Evolutionary conservation across 75 land plant species (phyloP), one percentile per base, ranked within the genome.

Genomic region (Selaginella tamariscina): DNA sequence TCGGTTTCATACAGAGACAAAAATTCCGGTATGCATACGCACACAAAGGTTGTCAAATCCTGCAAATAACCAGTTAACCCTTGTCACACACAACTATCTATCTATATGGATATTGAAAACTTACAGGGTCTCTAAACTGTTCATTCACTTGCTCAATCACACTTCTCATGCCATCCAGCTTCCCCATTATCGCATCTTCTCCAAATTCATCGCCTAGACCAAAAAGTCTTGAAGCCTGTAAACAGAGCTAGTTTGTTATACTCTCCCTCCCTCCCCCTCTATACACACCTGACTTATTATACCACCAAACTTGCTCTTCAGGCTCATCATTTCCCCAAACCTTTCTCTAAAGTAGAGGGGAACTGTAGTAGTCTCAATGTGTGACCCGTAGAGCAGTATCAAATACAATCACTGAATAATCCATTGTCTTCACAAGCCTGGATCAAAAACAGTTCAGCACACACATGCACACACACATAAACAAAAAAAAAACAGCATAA

Each of bases 331-430:
- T 70, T 92, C 1, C 75, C 75, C n/a, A 92, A 72, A 2, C 97
- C 94, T 68, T 92, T 92, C 80, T 92, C 95, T 54, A 92, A 74
- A 2, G 95, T 89, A n/a, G 95, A 79, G 23, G 97, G 97, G 70
- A 92, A 92, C 70, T 92, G 97, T 72, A 92, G 74, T 64, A 92
- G 54, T 28, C 97, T 77, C n/a, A 92, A 77, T 44, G 97, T 92
- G 57, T 92, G 97, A 28, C 97, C 97, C 64, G 97, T 92, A 73
- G 97, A 69, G 97, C 97, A 15, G 97, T 92, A 64, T 92, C 97
- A 73, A 92, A 92, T 31, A 92, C 97, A 27, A 92, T 89, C 2
- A 86, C 90, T 1, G 94, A 83, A 69, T 92, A 92, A 72, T 92
- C 97, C 97, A 92, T 88, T 31, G 95, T 89, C 73, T 92, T 92